Evolutionary conservation across 768 basidiomycete species (phyloP), one percentile per base, ranked within the genome.

Genomic region (Asterophora parasitica): DNA sequence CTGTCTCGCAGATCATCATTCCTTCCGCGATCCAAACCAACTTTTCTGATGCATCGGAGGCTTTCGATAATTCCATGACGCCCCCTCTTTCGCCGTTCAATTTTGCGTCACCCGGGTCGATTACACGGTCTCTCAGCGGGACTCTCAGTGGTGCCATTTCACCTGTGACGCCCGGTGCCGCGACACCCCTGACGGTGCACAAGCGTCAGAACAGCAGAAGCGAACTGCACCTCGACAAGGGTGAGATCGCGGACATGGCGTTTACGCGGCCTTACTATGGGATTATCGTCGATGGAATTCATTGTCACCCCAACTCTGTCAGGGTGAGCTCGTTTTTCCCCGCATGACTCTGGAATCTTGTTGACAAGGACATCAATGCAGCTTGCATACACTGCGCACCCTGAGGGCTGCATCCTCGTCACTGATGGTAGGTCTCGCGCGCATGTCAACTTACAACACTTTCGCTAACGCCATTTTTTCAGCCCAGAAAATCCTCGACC

Each of bases 401-500:
- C 86, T 7, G 86, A 92, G 7, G 88, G 91, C 2, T 93, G 91
- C 58, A 82, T 95, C 30, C 74, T 95, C 41, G 84, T 94, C 50
- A 93, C 92, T 0, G 92, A 95, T 66, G 90, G 91, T 92, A 59
- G 50, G 71, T 13, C 13, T 23, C 8, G 32, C 30, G 32, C 30
- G 12, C 28, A 31, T 49, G 7, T 15, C 10, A 36, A 39, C 15
- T 35, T 30, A 12, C 30, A 31, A 3, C 30, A 8, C 23, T 46
- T 23, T 17, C 30, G 44, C n/a, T 13, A 15, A 10, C n/a, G 7
- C 20, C n/a, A n/a, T 39, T 17, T 28, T 10, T 43, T 40, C 62
- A 91, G 89, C 89, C 7, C 85, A 89, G 82, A 85, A 84, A 58
- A 82, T 91, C 48, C 72, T 95, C 32, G 92, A 95, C 64, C 92